Percentiles rank a stretch among this genome's conserved stretches.
Conservation (phyloP, 176 grass and related monocot species). For the Carex myosuroides region DNA sequence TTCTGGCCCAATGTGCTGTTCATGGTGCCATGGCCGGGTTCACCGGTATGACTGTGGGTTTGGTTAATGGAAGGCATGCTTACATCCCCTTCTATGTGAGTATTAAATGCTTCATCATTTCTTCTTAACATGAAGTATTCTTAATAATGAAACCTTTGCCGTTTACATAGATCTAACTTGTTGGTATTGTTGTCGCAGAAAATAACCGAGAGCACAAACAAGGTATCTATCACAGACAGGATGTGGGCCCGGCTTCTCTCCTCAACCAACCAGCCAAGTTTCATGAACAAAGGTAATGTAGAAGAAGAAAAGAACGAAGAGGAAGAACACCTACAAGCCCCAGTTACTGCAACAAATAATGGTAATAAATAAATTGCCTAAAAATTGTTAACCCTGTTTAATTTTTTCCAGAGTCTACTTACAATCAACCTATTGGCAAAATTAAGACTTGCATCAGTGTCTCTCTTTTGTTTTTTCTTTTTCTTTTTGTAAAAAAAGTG, state of each 20-base stretch:
- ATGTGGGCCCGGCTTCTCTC: conserved; percentile 98
- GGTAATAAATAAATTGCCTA: conserved; percentile 11
- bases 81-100: conserved; percentile 93
- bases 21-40: conserved; percentile 97
- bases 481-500: conserved; percentile 1
- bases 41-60: conserved; percentile 77
- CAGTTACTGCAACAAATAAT: not conserved
- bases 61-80: conserved; percentile 81
- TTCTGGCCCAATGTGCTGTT: conserved; percentile 78
- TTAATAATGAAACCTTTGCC: not conserved
- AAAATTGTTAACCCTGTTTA: not conserved
- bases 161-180: not conserved
- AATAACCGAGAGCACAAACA: conserved; percentile 72
- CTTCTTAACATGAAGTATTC: not conserved
- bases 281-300: conserved; percentile 61
- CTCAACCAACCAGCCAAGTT: conserved; percentile 95
- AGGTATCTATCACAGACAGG: conserved; percentile 78
- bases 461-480: not conserved
- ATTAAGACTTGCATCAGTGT: conserved; percentile 5
- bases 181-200: conserved; percentile 28
- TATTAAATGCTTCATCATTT: not conserved
- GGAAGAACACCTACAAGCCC: conserved; percentile 18
- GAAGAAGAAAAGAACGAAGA: conserved; percentile 56
- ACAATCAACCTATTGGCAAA: conserved; percentile 13
- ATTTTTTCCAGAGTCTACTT: not conserved